Base-by-base conservation (phyloP, 2,329 filamentous ascomycete genomes). In the Aspergillus hiratsukae region DNA sequence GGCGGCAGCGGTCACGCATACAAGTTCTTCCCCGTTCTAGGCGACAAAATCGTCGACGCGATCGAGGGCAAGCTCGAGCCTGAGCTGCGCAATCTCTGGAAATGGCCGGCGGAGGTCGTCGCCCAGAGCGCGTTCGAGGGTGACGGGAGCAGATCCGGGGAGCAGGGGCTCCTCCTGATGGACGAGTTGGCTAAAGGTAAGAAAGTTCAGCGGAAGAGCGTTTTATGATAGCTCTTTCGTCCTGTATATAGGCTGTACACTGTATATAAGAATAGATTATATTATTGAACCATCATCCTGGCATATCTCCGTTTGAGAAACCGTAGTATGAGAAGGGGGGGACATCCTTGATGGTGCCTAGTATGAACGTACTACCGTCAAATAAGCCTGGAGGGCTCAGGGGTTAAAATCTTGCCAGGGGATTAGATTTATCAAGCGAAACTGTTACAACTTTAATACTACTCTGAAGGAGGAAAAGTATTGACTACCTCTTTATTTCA, bases 21-120 rank as follows among this genome's bases (percentile, higher is more conserved):
- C 67, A 82, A 82, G 61, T 82, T 82, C 69, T 71, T 82, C 57
- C 80, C 80, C 37, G 73, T 81, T 14, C 69, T 82, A n/a, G 80
- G 80, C 11, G 77, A 80, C 51, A 80, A 80, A 62, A 72, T 82
- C 54, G 73, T 79, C 35, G 75, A 78, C 58, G 75, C 75, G 10
- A 60, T 81, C 9, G 74, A 79, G 61, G 76, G 75, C 2, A 72
- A 60, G 1, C 68, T 82, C 17, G 72, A 71, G n/a, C 61, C 69
- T 1, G 77, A 76, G 40, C 64, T 79, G 49, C 61, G 56, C 9
- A 59, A 73, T 14, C 57, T 78, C 45, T 81, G 80, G 80, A 57
- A 65, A 6, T 79, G 76, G 77, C 67, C 68, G 14, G 61, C 55
- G 5, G 56, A 60, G 25, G 62, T 60, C 21, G 62, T 60, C 21